Base-by-base conservation (phyloP, 148 eudicot genomes). In the Bassia scoparia region DNA sequence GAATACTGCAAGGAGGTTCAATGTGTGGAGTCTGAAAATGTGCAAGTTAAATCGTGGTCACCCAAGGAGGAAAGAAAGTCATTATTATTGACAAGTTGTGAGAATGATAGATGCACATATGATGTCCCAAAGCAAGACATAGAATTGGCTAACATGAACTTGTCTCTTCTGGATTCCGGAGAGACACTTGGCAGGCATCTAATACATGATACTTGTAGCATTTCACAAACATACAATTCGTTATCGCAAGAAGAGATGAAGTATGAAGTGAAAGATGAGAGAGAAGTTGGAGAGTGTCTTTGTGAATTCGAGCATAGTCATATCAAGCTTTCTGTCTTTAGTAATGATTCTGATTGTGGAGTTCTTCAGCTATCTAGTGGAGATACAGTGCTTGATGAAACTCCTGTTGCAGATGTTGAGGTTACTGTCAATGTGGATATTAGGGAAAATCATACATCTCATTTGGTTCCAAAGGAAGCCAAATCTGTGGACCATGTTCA, bases 1-100 rank as follows among this genome's bases (percentile, higher is more conserved):
- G 88, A 88, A 66, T 29, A 83, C 64, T 89, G 96, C 85, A 85
- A 80, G 84, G 96, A 88, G 68, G 99, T 92, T 77, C 86, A 85
- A 44, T 95, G 99, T 81, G 83, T 92, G 38, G 97, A 86, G 73
- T 76, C 78, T 68, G 81, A 82, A 76, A 65, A 70, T 53, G 18
- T 69, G 52, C 74, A 75, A 60, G 66, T 66, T 30, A 68, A 52
- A 59, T 56, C 60, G 24, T 75, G 73, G 61, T 74, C 81, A 70
- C 77, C 68, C 23, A 74, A 69, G 33, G 81, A 76, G 61, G 70
- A 63, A 70, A 38, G 73, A 68, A 72, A 79, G 58, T 37, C 77
- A 68, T 31, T 77, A 27, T 54, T 72, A 15, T 15, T 59, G 31
- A 79, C 37, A 48, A 71, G 49, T 67, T 67, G 63, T 27, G 77